Evolutionary conservation across 257 asterid genomes (phyloP).

Genomic region (Mentha longifolia): DNA sequence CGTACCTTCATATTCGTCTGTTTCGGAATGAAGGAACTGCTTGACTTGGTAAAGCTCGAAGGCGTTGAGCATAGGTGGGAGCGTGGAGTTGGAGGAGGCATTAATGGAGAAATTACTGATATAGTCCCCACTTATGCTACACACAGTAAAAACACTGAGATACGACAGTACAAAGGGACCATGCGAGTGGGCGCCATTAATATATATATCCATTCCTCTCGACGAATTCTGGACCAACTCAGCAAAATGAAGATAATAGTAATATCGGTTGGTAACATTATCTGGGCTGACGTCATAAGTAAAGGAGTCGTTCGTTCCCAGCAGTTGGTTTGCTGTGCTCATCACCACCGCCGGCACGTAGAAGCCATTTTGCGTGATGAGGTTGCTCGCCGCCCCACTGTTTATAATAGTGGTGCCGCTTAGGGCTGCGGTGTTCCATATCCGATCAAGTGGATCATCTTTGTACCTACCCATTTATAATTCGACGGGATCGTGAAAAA

Average conservation of each 20-base stretch:
- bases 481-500: too few species aligned
- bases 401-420: background rate
- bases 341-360: background rate
- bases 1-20: background rate
- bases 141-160: background rate
- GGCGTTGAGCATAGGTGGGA: constrained; percentile 2
- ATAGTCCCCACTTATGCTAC: too few species aligned
- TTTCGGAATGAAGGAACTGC: too few species aligned
- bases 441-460: constrained; percentile 39
- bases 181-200: background rate
- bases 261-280: background rate
- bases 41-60: background rate
- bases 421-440: constrained; percentile 26
- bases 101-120: background rate
- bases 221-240: constrained; percentile 17
- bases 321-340: background rate
- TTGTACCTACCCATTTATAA: constrained; percentile 25
- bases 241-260: constrained; percentile 32
- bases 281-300: background rate
- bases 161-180: background rate
- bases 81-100: background rate
- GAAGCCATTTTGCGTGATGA: background rate
- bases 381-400: background rate
- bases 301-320: background rate
- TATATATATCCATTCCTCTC: constrained; percentile 26